Evolutionary conservation across 1,284 basidiomycete genomes (phyloP).

Genomic region (Melampsora americana): DNA sequence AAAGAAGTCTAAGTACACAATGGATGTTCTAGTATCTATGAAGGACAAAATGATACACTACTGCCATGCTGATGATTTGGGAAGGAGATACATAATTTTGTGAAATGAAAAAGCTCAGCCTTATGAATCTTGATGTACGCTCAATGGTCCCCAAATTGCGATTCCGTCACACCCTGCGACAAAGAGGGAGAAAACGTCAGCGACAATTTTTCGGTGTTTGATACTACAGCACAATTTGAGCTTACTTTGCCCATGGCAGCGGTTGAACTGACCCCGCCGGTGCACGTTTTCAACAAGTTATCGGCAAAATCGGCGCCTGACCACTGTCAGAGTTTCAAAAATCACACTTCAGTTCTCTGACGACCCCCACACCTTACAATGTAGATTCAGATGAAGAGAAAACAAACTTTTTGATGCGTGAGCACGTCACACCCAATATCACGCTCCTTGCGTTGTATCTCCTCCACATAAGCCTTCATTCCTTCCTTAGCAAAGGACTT

Average conservation of each 20-base stretch:
- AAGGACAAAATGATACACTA: too few relatives aligned
- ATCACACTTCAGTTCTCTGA: slow-evolving; percentile 45
- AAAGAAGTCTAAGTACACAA: too few relatives aligned
- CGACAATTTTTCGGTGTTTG: too few relatives aligned
- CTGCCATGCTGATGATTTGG: too few relatives aligned
- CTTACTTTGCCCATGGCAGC: slow-evolving; percentile 78
- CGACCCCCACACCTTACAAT: background rate
- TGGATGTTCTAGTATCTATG: too few relatives aligned
- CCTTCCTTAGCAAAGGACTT: slow-evolving; percentile 62
- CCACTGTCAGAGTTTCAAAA: slow-evolving; percentile 49
- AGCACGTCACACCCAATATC: slow-evolving; percentile 64
- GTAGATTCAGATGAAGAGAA: slow-evolving; percentile 27
- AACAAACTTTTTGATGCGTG: slow-evolving; percentile 51
- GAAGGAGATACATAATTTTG: too few relatives aligned
- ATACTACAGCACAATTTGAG: background rate
- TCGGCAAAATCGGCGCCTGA: slow-evolving; percentile 54
- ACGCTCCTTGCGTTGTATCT: slow-evolving; percentile 80
- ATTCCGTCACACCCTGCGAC: slow-evolving; percentile 72
- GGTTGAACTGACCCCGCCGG: slow-evolving; percentile 62
- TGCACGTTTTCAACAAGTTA: slow-evolving; percentile 54
- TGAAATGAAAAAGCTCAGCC: too few relatives aligned
- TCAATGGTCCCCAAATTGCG: slow-evolving; percentile 64
- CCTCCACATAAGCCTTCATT: slow-evolving; percentile 81
- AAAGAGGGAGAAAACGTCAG: background rate
- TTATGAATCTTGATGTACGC: too few relatives aligned